These are phyloP conservation scores for Metschnikowia santaceciliae DNA, from an alignment of 805 yeast genomes.

Conservation along the genomic window DNA sequence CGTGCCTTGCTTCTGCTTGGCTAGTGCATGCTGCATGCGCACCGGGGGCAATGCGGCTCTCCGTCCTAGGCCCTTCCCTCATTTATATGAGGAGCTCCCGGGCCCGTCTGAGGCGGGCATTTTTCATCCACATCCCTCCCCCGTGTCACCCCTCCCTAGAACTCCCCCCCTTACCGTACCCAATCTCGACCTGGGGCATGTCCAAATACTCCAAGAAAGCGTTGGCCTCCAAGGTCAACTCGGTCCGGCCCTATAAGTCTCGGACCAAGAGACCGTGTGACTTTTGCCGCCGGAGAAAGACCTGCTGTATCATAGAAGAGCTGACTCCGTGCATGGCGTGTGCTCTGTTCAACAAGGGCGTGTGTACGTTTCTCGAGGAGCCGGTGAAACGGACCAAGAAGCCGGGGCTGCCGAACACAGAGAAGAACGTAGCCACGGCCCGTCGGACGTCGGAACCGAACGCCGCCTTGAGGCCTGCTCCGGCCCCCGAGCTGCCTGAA, in stretches of 20 bases:
- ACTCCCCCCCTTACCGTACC: neutral
- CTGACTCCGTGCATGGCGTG: conserved; percentile 30
- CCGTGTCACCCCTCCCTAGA: neutral
- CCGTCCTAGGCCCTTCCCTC: neutral
- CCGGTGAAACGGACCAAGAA: conserved; percentile 60
- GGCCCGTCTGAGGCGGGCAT: neutral
- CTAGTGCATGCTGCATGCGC: conserved; percentile 2
- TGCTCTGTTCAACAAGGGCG: conserved; percentile 24
- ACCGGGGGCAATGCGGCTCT: neutral
- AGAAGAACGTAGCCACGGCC: neutral
- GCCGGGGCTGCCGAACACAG: conserved; percentile 1
- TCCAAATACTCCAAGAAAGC: conserved; percentile 15
- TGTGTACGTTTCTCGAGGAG: conserved; percentile 30
- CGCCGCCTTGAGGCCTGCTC: neutral
- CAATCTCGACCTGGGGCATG: neutral
- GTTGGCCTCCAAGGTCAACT: conserved; percentile 18
- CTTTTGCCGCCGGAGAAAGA: conserved; percentile 31
- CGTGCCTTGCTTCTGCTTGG: conserved; percentile 3
- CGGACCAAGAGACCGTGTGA: conserved; percentile 34
- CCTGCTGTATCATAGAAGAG: conserved; percentile 33
- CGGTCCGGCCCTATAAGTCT: conserved; percentile 30
- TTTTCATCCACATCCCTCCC: neutral
- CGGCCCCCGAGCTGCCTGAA: neutral
- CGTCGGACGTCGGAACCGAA: neutral
- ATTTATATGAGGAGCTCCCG: neutral